Evolutionary conservation across 352 stramenopile species (phyloP), one percentile per base, ranked within the genome.

Genomic region (Lagenidium giganteum): DNA sequence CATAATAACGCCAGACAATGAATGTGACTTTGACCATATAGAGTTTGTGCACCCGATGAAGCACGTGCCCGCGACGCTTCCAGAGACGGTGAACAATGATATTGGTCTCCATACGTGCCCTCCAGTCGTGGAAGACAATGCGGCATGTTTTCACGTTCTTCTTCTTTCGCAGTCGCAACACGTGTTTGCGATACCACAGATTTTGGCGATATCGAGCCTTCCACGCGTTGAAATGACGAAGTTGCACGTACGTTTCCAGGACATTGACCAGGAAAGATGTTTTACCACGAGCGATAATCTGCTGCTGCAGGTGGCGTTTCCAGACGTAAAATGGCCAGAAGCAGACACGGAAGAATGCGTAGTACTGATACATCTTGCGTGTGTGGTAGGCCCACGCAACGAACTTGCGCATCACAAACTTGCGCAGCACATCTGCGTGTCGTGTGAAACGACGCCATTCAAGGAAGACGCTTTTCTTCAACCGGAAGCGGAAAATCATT

Each of bases 261-360:
- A 87, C 56, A 21, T 70, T 69, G 31, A 51, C 64, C 11, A 89
- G 32, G 25, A 88, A 85, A 5, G 49, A 35, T 9, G 61, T 63
- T 50, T 91, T 91, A 14, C 67, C 63, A 28, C 63, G 63, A 13
- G 71, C 76, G 8, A 87, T 69, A 25, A 87, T 78, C 36, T 74
- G 65, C 51, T 82, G 67, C 30, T 83, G 70, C n/a, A 85, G 48
- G 42, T 79, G 61, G 12, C 79, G 70, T 49, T 86, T 87, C 79
- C 79, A 90, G 13, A 85, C 57, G 57, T 87, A 88, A 62, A 87
- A 83, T 34, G 79, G 74, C 77, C 79, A 91, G 45, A 91, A 90
- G 16, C 64, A 73, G 12, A 47, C 60, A 18, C 71, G 70, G 37
- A 83, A 78, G 38, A 89, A 79, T 3, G 54, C 57, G 31, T 81